Evolutionary conservation across 2,329 filamentous ascomycete species (phyloP).

Genomic region (Colletotrichum cereale): DNA sequence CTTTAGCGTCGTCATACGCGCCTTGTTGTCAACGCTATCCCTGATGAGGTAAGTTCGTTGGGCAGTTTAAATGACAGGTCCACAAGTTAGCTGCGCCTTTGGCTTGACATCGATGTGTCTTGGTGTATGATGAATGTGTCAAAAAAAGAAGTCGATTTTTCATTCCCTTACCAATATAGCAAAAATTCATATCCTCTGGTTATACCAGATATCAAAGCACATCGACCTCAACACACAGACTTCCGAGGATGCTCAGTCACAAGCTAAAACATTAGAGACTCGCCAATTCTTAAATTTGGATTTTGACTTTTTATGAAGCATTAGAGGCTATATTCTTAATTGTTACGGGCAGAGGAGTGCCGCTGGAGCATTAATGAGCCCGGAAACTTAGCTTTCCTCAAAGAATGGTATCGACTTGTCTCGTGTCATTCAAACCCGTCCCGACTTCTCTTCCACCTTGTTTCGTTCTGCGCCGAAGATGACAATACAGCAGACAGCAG

Average conservation of each 20-base stretch:
- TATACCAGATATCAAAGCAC: too few relatives aligned
- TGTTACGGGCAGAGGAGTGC: not conserved
- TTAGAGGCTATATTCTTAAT: not conserved
- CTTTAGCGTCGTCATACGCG: slow-evolving; percentile 16
- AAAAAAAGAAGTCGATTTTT: not conserved
- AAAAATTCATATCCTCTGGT: too few relatives aligned
- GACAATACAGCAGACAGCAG: slow-evolving; percentile 31
- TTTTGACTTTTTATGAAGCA: too few relatives aligned
- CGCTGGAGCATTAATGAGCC: not conserved
- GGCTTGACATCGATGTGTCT: slow-evolving; percentile 15
- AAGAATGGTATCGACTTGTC: not conserved
- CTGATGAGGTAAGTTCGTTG: slow-evolving; percentile 14
- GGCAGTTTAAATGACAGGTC: not conserved
- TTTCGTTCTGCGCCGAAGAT: slow-evolving; percentile 26
- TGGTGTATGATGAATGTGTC: too few relatives aligned
- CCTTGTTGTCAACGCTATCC: slow-evolving; percentile 33
- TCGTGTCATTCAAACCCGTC: not conserved
- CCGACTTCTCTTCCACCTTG: slow-evolving; percentile 9
- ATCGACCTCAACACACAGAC: too few relatives aligned
- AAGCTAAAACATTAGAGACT: not conserved
- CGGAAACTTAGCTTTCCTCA: not conserved
- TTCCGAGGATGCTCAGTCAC: not conserved
- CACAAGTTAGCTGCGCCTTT: slow-evolving; percentile 22
- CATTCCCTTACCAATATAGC: too few relatives aligned
- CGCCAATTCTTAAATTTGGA: not conserved